Evolutionary conservation across 441 rosid genomes (phyloP).

Genomic region (Gossypium gossypioides): DNA sequence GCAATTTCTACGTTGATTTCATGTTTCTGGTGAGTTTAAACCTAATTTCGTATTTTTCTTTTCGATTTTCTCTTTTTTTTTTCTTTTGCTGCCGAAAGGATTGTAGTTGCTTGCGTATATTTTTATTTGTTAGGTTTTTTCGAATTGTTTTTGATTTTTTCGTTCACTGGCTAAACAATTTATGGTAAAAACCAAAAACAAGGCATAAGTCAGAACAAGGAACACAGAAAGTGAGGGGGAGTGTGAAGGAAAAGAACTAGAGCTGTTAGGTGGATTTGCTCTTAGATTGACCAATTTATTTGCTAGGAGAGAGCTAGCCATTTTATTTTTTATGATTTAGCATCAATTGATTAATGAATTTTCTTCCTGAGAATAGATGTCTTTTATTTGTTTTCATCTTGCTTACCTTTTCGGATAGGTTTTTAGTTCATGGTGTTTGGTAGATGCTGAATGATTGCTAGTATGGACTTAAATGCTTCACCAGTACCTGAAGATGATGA

Average conservation of each 20-base stretch:
- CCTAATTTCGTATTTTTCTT: not conserved
- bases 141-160: not conserved
- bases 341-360: not conserved
- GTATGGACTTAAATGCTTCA: constrained; percentile 87
- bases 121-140: constrained; percentile 5
- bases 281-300: not conserved
- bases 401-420: not conserved
- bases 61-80: not conserved
- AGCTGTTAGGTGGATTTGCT: not conserved
- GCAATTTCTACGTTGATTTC: constrained; percentile 11
- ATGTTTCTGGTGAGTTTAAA: constrained; percentile 9
- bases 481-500: constrained; percentile 92
- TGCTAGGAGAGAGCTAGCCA: not conserved
- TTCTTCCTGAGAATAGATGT: not conserved
- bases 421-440: constrained; percentile 29
- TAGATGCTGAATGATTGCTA: constrained; percentile 61
- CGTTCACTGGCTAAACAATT: not conserved
- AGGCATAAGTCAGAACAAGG: not conserved
- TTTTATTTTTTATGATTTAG: not conserved
- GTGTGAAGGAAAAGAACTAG: not conserved
- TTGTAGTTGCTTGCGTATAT: not conserved
- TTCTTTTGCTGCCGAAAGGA: not conserved
- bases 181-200: not conserved
- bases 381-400: not conserved
- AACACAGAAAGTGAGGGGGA: not conserved